Conservation (phyloP, 2,329 filamentous ascomycete genomes). For the Grosmannia clavigera region DNA sequence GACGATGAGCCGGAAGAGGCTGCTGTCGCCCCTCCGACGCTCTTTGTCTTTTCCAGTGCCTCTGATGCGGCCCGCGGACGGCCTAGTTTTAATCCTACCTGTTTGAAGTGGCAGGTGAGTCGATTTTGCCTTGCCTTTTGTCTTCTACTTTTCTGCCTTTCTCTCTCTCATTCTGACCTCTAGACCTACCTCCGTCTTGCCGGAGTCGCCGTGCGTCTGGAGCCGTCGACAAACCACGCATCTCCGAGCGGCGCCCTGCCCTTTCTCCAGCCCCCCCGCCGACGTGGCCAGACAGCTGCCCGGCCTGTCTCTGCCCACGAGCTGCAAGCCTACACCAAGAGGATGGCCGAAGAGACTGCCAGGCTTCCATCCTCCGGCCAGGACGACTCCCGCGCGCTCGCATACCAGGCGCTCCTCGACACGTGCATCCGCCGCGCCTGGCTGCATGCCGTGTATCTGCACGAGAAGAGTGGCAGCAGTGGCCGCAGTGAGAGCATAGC, state of each 20-base stretch:
- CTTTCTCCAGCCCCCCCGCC: slow-evolving; percentile 56
- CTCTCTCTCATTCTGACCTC: slow-evolving; percentile 1
- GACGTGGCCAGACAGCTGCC: slow-evolving; percentile 12
- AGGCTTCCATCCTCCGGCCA: background rate
- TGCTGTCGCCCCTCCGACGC: slow-evolving; percentile 29
- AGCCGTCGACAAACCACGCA: slow-evolving; percentile 80
- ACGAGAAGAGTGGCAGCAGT: slow-evolving; percentile 19
- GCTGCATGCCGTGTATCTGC: slow-evolving; percentile 74
- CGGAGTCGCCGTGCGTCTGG: slow-evolving; percentile 51
- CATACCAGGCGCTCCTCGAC: slow-evolving; percentile 68
- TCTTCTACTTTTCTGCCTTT: background rate
- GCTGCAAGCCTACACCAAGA: slow-evolving; percentile 13
- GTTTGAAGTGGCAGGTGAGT: slow-evolving; percentile 89
- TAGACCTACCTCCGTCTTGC: slow-evolving; percentile 76
- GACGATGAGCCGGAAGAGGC: slow-evolving; percentile 18
- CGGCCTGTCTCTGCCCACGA: slow-evolving; percentile 15
- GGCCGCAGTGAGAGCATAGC: slow-evolving; percentile 57
- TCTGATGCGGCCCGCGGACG: slow-evolving; percentile 46
- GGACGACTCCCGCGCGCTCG: slow-evolving; percentile 36
- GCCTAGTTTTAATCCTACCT: slow-evolving; percentile 83
- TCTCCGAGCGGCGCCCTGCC: slow-evolving; percentile 82
- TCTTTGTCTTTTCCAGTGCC: slow-evolving; percentile 67
- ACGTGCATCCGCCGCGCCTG: slow-evolving; percentile 72
- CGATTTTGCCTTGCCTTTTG: background rate
- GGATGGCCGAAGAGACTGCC: background rate